Conservation (phyloP, 331 rosid genomes). For the Quercus phellos region DNA sequence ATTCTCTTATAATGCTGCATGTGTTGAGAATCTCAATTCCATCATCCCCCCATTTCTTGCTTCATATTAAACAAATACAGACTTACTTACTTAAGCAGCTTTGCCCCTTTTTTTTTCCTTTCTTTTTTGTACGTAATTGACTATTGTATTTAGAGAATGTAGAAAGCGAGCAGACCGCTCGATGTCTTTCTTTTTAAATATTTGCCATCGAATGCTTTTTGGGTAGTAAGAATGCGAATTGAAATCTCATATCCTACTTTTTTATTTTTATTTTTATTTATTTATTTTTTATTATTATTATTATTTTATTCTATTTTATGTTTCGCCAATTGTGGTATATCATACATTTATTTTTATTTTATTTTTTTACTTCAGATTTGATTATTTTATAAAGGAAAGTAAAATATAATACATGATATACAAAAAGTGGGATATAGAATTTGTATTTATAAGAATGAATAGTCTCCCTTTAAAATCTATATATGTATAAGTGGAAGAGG, state of each 20-base stretch:
- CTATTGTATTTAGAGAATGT: conserved; percentile 26
- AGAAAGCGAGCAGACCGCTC: conserved; percentile 33
- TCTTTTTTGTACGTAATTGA: background rate
- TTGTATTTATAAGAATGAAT: no score
- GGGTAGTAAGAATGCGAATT: background rate
- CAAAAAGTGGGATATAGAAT: no score
- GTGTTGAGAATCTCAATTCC: conserved; percentile 71
- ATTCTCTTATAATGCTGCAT: conserved; percentile 62
- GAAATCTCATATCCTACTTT: background rate
- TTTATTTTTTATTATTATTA: no score
- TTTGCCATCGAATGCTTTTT: conserved; percentile 21
- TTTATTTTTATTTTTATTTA: no score
- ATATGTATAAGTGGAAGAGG: background rate
- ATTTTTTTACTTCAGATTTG: no score
- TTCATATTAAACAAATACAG: conserved; percentile 3
- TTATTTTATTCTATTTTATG: no score
- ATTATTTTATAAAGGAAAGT: no score
- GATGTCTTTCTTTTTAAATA: conserved; percentile 20
- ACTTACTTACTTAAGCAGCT: conserved; percentile 17
- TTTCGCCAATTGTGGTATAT: no score
- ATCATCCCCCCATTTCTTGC: conserved; percentile 34
- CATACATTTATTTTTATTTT: no score
- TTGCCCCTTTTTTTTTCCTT: conserved; percentile 15
- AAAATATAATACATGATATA: no score
- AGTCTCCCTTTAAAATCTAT: no score